Base-by-base conservation (phyloP, 2,329 filamentous ascomycete species). In the Fulvia fulva region DNA sequence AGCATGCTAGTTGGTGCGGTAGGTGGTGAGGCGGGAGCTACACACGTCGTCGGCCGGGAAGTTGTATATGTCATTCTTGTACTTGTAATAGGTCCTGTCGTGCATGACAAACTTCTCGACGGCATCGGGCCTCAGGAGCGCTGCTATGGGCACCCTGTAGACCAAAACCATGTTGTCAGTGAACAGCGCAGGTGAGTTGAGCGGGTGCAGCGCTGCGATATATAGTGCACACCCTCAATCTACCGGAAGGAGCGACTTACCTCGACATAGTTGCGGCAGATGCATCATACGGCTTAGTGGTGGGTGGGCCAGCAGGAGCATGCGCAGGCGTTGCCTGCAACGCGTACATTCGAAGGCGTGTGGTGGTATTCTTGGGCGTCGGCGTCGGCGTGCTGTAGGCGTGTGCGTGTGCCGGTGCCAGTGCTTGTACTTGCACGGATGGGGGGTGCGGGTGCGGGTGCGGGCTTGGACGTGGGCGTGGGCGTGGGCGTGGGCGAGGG, bases 1-100 rank as follows among this genome's bases (percentile, higher is more conserved):
- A 58, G 58, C 26, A 53, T 52, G 9, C 22, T 23, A 28, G 9
- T 49, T 16, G n/a, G n/a, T n/a, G n/a, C n/a, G 22, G 22, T 21
- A 44, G 50, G 45, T 25, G 32, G n/a, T 19, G 41, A 45, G 4
- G 22, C 16, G 12, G 45, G 12, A 9, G n/a, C 12, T 50, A 32
- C 47, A 50, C 57, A 67, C 65, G 50, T 67, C 63, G 55, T 67
- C 63, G 23, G 57, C 58, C 30, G 65, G 65, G 43, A 65, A 67
- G 43, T 63, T 56, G 56, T 67, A 67, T 28, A 59, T 53, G 41
- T 61, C 56, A 46, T 65, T 56, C 19, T 56, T 51, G 49, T 58
- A 61, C 19, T 53, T 55, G 56, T 62, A 65, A 55, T 67, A 68
- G 5, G 50, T 57, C 21, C 64, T 50, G 11, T 60, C 65, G 23